Evolutionary conservation across 1,139 yeast genomes (phyloP), one percentile per base, ranked within the genome.

Genomic region (Protomyces arabidopsidicola): DNA sequence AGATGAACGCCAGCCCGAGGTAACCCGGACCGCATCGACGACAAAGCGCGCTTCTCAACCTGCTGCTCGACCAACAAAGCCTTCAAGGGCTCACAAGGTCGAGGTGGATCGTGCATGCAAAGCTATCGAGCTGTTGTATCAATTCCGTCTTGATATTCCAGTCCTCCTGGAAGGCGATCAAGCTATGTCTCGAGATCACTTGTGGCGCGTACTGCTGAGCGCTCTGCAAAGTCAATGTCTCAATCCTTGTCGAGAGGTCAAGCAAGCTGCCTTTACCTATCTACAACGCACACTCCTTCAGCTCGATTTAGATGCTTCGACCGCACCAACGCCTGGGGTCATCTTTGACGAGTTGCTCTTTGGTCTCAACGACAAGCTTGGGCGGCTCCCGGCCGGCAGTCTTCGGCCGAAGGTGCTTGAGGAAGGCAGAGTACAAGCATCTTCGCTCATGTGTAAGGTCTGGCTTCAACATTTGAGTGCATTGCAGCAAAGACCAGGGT

Each of bases 141-240:
- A 63, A 36, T 55, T 68, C 35, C 65, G 69, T 20, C 39, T 62
- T 27, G 58, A 65, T 31, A 63, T 66, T 9, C 35, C 55, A 16
- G 66, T 55, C 16, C 38, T 67, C 2, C 48, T 42, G 14, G 48
- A n/a, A n/a, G 48, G 55, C 36, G 38, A 27, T 36, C 36, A 20
- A n/a, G 48, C 54, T 9, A 16, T 16, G 14, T 34, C 34, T 10
- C 50, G 55, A 14, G 36, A 57, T 27, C 60, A 58, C 27, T 69
- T 64, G 48, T 70, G 69, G 68, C 60, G 61, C 38, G 67, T 68
- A 22, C 63, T 69, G 24, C 61, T 68, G 14, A 65, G 88, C 72
- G 93, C 95, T 0, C 78, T 90, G 65, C 90, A 95, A 0, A 91
- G 87, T 70, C 97, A 90, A 74, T 88, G 97, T 72, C 82, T 88